Percentiles rank a stretch among this genome's conserved stretches.
These are phyloP conservation scores for Barbatosphaeria neglecta DNA, from an alignment of 495 filamentous ascomycete genomes.

Conservation along the genomic window DNA sequence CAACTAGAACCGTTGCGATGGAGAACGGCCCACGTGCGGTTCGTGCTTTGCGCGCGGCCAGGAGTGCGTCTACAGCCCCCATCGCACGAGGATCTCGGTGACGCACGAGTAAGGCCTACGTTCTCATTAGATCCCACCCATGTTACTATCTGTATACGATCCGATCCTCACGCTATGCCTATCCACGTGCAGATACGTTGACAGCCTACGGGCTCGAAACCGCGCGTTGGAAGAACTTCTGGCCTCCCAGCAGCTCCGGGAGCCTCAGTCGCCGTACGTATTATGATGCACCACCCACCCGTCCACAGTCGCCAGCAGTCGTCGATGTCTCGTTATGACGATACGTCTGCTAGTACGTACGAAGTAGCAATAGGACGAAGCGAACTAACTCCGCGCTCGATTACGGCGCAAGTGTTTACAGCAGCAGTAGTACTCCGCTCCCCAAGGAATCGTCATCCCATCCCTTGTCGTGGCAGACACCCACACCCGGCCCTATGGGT, in stretches of 20 bases:
- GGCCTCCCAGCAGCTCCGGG: not conserved
- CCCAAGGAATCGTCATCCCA: not conserved
- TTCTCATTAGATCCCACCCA: not conserved
- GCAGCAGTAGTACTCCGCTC: not conserved
- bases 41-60: conserved; percentile 1
- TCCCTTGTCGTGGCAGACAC: no score
- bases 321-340: no score
- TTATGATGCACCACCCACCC: not conserved
- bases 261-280: not conserved
- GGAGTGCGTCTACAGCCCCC: conserved; percentile 4
- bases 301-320: not conserved
- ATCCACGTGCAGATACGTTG: not conserved
- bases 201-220: not conserved
- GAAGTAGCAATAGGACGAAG: no score
- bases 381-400: no score
- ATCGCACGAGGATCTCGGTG: conserved; percentile 3
- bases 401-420: no score
- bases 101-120: conserved; percentile 2
- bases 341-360: no score
- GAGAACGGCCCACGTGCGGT: conserved; percentile 3
- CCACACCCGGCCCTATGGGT: not conserved
- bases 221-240: not conserved
- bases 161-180: not conserved
- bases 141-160: no score
- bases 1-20: conserved; percentile 3